phyloP scores from a whole-genome alignment of 2,329 filamentous ascomycete species.

The Alternaria ventricosa region DNA sequence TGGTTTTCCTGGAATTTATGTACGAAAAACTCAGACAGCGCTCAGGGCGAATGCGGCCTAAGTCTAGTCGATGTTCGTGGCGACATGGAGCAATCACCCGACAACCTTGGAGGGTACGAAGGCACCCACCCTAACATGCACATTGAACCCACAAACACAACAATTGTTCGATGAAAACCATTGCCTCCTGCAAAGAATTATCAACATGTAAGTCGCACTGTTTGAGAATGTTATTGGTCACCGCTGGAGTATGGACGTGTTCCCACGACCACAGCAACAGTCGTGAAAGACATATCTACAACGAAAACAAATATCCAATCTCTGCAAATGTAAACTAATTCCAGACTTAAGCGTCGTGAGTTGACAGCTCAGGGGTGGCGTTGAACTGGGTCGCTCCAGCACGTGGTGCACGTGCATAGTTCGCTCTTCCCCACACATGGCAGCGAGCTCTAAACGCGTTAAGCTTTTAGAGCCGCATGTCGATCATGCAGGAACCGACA shows the following conservation, averaged over 20 bases:
- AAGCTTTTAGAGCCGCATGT: constrained; percentile 48
- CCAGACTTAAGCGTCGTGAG: neutral
- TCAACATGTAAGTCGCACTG: neutral
- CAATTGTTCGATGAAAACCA: neutral
- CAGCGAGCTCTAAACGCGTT: constrained; percentile 32
- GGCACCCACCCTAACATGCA: neutral
- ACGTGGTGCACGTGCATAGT: constrained; percentile 35
- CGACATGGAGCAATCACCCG: neutral
- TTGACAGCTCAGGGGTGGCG: neutral
- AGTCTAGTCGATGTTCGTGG: neutral
- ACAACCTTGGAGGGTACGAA: neutral
- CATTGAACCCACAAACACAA: neutral
- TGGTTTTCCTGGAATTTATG: neutral
- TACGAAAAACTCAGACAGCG: neutral
- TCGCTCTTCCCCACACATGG: constrained; percentile 37
- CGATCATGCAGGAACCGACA: constrained; percentile 41
- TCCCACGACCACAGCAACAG: neutral
- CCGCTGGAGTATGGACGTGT: neutral
- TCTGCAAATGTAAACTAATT: neutral
- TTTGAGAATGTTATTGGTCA: neutral
- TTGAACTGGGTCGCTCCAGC: constrained; percentile 5
- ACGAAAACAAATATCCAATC: neutral
- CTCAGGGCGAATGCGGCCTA: neutral
- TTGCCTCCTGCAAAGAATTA: neutral
- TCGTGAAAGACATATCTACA: neutral